Evolutionary conservation across 495 filamentous ascomycete species (phyloP).

Genomic region (Aspergillus bridgeri): DNA sequence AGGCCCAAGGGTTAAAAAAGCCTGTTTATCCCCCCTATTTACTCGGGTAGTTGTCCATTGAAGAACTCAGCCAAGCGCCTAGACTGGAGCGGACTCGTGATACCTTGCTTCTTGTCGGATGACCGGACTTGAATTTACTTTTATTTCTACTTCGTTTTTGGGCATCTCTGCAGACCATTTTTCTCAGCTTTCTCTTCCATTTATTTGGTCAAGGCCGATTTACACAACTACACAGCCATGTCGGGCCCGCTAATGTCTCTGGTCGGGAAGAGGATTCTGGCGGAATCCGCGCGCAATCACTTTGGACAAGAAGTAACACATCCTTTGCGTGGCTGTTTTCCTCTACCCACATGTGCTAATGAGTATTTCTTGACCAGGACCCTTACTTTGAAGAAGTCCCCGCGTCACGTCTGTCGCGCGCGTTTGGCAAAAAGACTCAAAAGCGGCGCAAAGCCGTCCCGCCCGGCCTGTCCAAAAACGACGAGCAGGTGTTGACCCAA

Average conservation of each 20-base stretch:
- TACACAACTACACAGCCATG: constrained; percentile 35
- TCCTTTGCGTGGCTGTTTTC: background rate
- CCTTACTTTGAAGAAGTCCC: constrained; percentile 73
- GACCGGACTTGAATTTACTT: background rate
- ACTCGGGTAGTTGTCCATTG: background rate
- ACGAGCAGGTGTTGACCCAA: constrained; percentile 71
- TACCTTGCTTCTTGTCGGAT: background rate
- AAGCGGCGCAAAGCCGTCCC: constrained; percentile 67
- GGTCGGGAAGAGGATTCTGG: constrained; percentile 63
- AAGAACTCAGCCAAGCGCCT: background rate
- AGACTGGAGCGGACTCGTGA: background rate
- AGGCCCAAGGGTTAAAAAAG: background rate
- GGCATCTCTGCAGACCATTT: background rate
- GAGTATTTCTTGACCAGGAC: constrained; percentile 41
- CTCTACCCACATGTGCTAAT: background rate
- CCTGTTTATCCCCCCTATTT: background rate
- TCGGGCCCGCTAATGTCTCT: constrained; percentile 50
- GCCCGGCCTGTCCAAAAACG: constrained; percentile 70
- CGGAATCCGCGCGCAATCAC: constrained; percentile 60
- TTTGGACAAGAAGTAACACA: constrained; percentile 57
- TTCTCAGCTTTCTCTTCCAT: constrained; percentile 11
- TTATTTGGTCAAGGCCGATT: background rate
- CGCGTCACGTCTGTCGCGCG: constrained; percentile 59
- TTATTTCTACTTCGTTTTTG: background rate
- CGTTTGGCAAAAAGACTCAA: constrained; percentile 57